Evolutionary conservation across 495 filamentous ascomycete genomes (phyloP).

Genomic region (Penicillium odoratum): DNA sequence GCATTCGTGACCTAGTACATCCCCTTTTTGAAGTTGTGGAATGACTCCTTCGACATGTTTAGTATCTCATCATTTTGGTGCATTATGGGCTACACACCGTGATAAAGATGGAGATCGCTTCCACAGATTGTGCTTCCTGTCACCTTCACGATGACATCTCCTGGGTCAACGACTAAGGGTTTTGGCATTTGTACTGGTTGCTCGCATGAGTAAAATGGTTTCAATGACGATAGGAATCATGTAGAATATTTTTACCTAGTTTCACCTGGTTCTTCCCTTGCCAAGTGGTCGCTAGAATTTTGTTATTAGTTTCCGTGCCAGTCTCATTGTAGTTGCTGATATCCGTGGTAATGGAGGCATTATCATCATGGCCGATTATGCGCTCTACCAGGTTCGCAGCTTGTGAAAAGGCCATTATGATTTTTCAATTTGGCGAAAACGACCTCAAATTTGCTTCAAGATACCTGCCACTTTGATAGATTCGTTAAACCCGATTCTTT

Average conservation of each 20-base stretch:
- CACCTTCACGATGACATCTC: constrained; percentile 80
- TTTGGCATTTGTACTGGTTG: background rate
- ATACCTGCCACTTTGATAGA: too few relatives aligned
- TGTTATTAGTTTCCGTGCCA: constrained; percentile 23
- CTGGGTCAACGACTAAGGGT: constrained; percentile 66
- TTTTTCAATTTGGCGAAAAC: too few relatives aligned
- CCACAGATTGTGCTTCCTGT: constrained; percentile 88
- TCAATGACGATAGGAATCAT: background rate
- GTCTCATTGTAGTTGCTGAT: constrained; percentile 27
- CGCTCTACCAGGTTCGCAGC: background rate
- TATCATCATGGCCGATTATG: background rate
- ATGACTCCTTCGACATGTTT: constrained; percentile 46
- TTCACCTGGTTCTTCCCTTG: constrained; percentile 41
- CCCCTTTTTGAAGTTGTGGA: constrained; percentile 73
- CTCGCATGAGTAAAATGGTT: too few relatives aligned
- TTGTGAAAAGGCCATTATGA: background rate
- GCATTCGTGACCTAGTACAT: constrained; percentile 90
- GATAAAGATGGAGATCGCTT: constrained; percentile 78
- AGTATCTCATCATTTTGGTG: background rate
- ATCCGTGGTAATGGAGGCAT: constrained; percentile 28
- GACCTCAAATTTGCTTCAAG: too few relatives aligned
- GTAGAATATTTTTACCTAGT: constrained; percentile 26
- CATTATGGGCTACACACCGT: constrained; percentile 42
- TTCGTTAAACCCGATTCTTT: too few relatives aligned
- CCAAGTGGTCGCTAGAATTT: constrained; percentile 27